phyloP scores from a whole-genome alignment of 129 eudicot species.

The Flaveria brownii region DNA sequence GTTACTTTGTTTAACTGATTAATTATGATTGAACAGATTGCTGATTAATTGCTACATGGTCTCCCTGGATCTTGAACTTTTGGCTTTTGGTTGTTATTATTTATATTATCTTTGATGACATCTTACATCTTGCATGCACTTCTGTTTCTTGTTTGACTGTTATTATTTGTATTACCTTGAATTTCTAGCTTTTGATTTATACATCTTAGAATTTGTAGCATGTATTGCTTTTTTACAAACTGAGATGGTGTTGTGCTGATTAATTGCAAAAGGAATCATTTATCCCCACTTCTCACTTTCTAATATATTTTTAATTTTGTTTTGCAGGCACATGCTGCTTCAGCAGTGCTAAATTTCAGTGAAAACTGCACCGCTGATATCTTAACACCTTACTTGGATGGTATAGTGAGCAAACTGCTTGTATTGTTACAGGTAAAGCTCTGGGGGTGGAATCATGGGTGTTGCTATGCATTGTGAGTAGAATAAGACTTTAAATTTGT shows the following conservation, averaged over 20 bases:
- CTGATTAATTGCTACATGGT: background rate
- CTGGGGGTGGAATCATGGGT: background rate
- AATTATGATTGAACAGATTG: slow-evolving; percentile 48
- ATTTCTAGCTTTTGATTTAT: background rate
- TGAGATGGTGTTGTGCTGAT: background rate
- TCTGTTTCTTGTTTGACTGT: background rate
- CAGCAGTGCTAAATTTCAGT: slow-evolving; percentile 88
- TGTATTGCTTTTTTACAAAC: background rate
- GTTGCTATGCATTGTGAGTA: background rate
- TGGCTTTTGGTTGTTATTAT: too few relatives aligned
- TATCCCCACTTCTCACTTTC: background rate
- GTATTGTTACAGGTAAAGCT: slow-evolving; percentile 69
- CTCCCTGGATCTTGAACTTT: too few relatives aligned
- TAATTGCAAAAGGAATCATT: background rate
- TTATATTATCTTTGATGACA: background rate
- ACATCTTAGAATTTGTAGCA: background rate
- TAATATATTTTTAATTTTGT: slow-evolving; percentile 1
- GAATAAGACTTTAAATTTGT: background rate
- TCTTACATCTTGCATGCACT: background rate
- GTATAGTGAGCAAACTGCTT: slow-evolving; percentile 82
- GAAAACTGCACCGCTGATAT: slow-evolving; percentile 93
- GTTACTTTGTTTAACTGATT: background rate
- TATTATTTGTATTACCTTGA: slow-evolving; percentile 7
- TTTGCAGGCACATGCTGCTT: slow-evolving; percentile 83
- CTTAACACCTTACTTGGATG: slow-evolving; percentile 79